These are phyloP conservation scores for Cadophora malorum DNA, from an alignment of 2,329 filamentous ascomycete genomes.

Conservation along the genomic window DNA sequence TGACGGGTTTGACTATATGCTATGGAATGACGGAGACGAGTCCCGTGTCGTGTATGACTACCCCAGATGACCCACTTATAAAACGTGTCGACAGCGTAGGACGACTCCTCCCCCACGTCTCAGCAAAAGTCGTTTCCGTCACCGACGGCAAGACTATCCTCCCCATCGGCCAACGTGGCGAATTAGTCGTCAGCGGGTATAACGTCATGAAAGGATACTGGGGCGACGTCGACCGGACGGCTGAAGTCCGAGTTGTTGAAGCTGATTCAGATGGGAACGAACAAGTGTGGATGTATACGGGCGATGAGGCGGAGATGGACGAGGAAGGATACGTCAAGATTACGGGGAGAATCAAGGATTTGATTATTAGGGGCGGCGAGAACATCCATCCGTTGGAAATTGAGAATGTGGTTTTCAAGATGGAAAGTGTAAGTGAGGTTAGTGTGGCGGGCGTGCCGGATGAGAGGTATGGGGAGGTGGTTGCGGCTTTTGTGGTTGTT, in stretches of 20 bases:
- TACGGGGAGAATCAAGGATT: constrained; percentile 90
- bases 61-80: constrained; percentile 68
- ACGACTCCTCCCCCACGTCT: constrained; percentile 81
- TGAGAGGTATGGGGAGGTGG: constrained; percentile 82
- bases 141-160: constrained; percentile 64
- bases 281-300: constrained; percentile 83
- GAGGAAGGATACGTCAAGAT: constrained; percentile 83
- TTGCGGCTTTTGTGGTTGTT: constrained; percentile 80
- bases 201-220: constrained; percentile 92
- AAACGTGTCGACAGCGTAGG: constrained; percentile 77
- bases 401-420: constrained; percentile 83
- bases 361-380: constrained; percentile 94
- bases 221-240: constrained; percentile 72
- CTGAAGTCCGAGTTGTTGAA: constrained; percentile 67
- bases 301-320: constrained; percentile 90
- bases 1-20: constrained; percentile 87
- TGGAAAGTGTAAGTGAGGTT: constrained; percentile 74
- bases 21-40: constrained; percentile 59
- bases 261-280: constrained; percentile 43
- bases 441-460: constrained; percentile 87
- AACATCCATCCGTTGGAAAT: constrained; percentile 96
- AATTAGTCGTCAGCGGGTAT: constrained; percentile 85
- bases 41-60: constrained; percentile 69
- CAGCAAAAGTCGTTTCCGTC: constrained; percentile 77
- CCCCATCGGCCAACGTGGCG: constrained; percentile 71